Conservation (phyloP, 441 rosid genomes). For the Populus hybrid region DNA sequence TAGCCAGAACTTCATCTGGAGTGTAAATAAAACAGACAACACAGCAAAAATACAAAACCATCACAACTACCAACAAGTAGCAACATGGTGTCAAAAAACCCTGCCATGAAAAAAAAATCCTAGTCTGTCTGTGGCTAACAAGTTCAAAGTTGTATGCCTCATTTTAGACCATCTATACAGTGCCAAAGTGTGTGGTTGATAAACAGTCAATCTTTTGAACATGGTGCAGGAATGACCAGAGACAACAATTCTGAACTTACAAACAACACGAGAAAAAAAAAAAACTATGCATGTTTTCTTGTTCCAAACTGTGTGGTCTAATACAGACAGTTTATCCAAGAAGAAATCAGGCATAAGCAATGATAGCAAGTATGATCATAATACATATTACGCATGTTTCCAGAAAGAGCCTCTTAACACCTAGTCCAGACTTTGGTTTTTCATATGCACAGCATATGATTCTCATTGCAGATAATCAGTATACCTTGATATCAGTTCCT, state of each 20-base stretch:
- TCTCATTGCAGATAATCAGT: not conserved
- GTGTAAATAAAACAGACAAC: too few species aligned
- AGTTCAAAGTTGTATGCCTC: not conserved
- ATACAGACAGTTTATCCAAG: not conserved
- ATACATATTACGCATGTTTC: not conserved
- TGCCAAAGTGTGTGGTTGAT: not conserved
- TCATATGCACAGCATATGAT: not conserved
- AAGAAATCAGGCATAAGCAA: not conserved
- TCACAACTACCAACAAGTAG: not conserved
- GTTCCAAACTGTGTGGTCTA: not conserved
- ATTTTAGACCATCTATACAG: not conserved
- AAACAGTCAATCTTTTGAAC: not conserved
- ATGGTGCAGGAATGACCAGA: not conserved
- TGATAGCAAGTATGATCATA: not conserved
- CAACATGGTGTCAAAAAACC: not conserved
- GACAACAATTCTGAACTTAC: not conserved
- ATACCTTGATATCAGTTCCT: constrained; percentile 88
- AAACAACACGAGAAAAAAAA: too few species aligned
- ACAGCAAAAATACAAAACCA: not conserved
- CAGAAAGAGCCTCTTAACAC: constrained; percentile 12
- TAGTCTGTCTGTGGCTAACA: not conserved
- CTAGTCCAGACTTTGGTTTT: not conserved
- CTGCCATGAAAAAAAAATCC: not conserved
- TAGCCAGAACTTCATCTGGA: not conserved
- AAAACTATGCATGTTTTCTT: not conserved